Evolutionary conservation across 305 asterid genomes (phyloP), one percentile per base, ranked within the genome.

Genomic region (Lippia alba): DNA sequence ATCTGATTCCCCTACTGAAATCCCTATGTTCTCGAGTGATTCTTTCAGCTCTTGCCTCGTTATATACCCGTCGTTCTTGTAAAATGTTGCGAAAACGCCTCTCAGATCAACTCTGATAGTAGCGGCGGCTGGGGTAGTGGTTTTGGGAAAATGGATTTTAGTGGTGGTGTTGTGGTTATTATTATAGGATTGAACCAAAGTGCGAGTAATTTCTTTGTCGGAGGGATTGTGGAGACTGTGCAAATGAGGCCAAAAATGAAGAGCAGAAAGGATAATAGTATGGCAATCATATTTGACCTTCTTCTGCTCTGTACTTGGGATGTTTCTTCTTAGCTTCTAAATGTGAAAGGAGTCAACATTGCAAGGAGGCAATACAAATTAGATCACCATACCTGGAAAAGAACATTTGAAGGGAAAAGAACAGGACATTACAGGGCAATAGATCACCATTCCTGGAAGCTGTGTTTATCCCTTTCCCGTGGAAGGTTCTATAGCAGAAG

Each of bases 51-150:
- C 97, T 36, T 79, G 73, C 84, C 79, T 81, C 33, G 97, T 91
- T 66, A 91, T 87, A 69, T 30, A 86, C 0, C 96, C 97, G 71
- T 91, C 76, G 81, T 92, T 85, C 89, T 84, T 88, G 79, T 92
- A 96, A 68, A 92, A 92, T 12, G 94, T 89, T n/a, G 89, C 86
- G 63, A 92, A 92, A 32, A 88, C 82, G 33, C 83, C 70, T 32
- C 71, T 69, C 5, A 89, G 64, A 0, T 41, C 81, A 0, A 1
- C 58, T 12, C 12, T 50, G 30, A 41, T 49, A 24, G 46, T 5
- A 48, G 14, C 15, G 66, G 18, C 6, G 30, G 58, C 56, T 6
- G 44, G 12, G 66, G 18, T 0, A 17, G 46, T 73, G 18, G 46
- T 54, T 73, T 53, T 49, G 79, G 15, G 5, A 14, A 3, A 5